Percentiles rank a stretch among this genome's conserved stretches.
These are phyloP conservation scores for Pittosporum tobira DNA, from an alignment of 129 eudicot species.

Conservation along the genomic window DNA sequence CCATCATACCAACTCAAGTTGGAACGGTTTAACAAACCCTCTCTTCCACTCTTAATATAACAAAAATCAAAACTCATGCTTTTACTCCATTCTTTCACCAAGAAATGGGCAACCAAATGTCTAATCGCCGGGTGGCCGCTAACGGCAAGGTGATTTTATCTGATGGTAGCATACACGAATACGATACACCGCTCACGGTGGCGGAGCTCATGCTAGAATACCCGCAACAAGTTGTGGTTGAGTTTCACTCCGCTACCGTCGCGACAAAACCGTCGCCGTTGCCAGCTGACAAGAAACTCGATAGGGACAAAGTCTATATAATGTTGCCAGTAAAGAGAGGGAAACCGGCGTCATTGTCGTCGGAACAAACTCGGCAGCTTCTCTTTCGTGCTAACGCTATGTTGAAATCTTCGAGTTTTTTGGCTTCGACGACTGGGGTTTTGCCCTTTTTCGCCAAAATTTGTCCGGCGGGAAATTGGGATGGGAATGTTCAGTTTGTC, in stretches of 20 bases:
- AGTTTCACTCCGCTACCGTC: slow-evolving; percentile 14
- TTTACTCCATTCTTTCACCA: slow-evolving; percentile 4
- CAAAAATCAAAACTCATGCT: slow-evolving; percentile 12
- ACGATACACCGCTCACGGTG: slow-evolving; percentile 43
- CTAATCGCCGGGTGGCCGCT: slow-evolving; percentile 14
- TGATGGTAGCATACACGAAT: slow-evolving; percentile 50
- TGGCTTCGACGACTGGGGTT: slow-evolving; percentile 32
- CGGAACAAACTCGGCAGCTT: slow-evolving; percentile 41
- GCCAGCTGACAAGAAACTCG: slow-evolving; percentile 66
- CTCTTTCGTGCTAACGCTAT: slow-evolving; percentile 27
- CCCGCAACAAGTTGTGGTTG: slow-evolving; percentile 65
- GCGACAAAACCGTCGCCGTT: slow-evolving; percentile 39
- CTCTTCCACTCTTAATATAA: slow-evolving; percentile 9
- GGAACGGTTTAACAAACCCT: slow-evolving; percentile 88
- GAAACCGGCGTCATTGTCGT: slow-evolving; percentile 28
- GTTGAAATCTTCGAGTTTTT: slow-evolving; percentile 26
- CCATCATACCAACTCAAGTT: slow-evolving; percentile 20
- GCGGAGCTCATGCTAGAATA: slow-evolving; percentile 85
- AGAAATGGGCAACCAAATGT: slow-evolving; percentile 55
- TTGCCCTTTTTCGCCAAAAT: slow-evolving; percentile 60
- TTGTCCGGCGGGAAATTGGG: slow-evolving; percentile 24
- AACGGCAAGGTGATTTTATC: slow-evolving; percentile 48
- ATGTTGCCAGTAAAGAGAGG: slow-evolving; percentile 63
- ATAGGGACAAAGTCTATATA: slow-evolving; percentile 42
- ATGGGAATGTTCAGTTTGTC: slow-evolving; percentile 11